Percentiles rank a stretch among this genome's conserved stretches.
These are phyloP conservation scores for Salmacisia buchloeana DNA, from an alignment of 1,284 basidiomycete genomes.

Conservation along the genomic window DNA sequence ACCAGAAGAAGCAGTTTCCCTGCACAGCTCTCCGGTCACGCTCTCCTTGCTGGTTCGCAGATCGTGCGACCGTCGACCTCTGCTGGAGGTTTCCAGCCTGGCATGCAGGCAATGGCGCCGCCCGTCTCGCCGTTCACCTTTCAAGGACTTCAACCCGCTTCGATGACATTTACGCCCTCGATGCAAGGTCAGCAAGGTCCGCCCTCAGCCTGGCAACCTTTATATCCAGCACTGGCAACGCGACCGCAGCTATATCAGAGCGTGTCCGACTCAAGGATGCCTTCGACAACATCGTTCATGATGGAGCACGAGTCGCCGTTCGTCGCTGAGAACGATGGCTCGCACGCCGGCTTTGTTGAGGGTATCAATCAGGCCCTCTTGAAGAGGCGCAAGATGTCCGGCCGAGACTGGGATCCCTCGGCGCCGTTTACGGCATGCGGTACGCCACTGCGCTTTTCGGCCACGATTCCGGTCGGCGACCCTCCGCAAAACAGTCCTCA, in stretches of 20 bases:
- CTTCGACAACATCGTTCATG: not conserved
- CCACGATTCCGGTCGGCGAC: not conserved
- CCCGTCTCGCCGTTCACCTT: not conserved
- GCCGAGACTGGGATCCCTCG: not conserved
- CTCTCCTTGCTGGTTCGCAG: not conserved
- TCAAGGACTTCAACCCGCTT: not conserved
- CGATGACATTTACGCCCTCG: not conserved
- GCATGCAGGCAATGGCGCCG: not conserved
- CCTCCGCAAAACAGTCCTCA: no score
- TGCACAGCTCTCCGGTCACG: not conserved
- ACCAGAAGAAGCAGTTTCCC: not conserved
- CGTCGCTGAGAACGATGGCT: not conserved
- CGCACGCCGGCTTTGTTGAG: not conserved
- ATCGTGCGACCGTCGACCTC: constrained; percentile 7
- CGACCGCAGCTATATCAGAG: not conserved
- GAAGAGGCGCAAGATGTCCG: constrained; percentile 1
- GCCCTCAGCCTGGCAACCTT: not conserved
- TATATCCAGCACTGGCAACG: not conserved
- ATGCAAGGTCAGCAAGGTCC: not conserved
- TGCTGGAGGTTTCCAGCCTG: not conserved
- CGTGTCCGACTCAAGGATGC: not conserved
- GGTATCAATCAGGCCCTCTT: not conserved
- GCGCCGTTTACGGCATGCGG: not conserved
- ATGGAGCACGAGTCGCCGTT: not conserved
- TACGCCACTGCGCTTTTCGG: not conserved